Base-by-base conservation (phyloP, 352 stramenopile species). In the Phytophthora foliorum region DNA sequence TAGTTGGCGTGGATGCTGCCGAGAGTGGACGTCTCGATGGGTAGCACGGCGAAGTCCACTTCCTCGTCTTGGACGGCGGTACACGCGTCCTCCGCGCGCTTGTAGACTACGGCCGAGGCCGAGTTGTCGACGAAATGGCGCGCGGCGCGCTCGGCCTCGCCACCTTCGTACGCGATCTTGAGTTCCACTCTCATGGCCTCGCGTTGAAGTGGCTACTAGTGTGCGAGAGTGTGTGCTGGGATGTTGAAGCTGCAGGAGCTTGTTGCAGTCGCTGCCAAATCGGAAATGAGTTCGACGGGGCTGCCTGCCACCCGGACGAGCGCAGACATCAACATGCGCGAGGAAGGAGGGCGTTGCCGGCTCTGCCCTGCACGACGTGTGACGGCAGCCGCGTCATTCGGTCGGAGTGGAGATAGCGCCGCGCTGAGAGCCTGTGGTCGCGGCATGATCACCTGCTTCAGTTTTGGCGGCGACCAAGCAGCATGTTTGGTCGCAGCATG, bases 1-100 rank as follows among this genome's bases (percentile, higher is more conserved):
- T 99, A 99, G 77, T 98, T 99, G 50, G 96, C 91, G 78, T 99
- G 97, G 69, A 99, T 99, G 27, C 87, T 98, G 25, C 97, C 97
- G 34, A 92, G 93, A 42, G 98, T 77, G n/a, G 92, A 97, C 73
- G 98, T 98, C 80, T 99, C 97, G 55, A 99, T 97, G 22, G 97
- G 95, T 6, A 99, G 63, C 41, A 98, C 89, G 10, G 86, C 94
- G 79, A 98, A 99, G 69, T 99, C 94, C 54, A 88, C 93, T 56
- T 98, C 89, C 31, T 92, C 87, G 46, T 81, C 59, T 38, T 85
- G 71, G 1, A 93, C 85, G 11, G 84, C 84, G 21, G 71, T 62
- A 68, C 90, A 92, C 9, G 80, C 84, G 16, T 84, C 80, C 21
- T 74, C 49, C 19, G 36, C 52, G 59, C 55, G 48, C 51, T 74